Evolutionary conservation across 805 yeast genomes (phyloP), one percentile per base, ranked within the genome.

Genomic region (Zygoascus bituminiphila): DNA sequence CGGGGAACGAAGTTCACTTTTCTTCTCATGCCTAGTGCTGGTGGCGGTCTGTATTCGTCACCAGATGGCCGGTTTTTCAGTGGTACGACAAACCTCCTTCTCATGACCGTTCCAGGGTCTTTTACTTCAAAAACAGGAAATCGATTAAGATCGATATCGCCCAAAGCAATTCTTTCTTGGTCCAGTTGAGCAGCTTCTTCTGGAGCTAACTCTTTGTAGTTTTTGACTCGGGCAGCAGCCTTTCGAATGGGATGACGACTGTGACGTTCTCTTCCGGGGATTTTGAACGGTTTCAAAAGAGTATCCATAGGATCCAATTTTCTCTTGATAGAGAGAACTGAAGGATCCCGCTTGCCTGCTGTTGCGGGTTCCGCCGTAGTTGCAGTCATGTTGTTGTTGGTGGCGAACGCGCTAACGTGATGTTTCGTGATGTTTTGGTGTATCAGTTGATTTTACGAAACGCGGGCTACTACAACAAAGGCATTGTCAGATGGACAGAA

Each of bases 1-100:
- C 88, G 70, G 3, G 98, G 95, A n/a, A 86, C 84, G 46, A 86
- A 66, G 23, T 65, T 71, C 1, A 79, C 75, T 53, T 79, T 77
- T 35, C 83, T 76, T 53, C 83, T 77, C 50, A 88, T 88, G 0
- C 98, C 98, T 51, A 91, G 70, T 0, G 95, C 85, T 0, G 94
- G 86, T 0, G 95, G 89, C 1, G 88, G 59, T 4, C 35, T 14
- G 29, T 23, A 21, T 5, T 44, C 45, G 29, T 7, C 40, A 23
- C 51, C 57, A 10, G 49, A 48, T 10, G 52, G 57, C 25, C 39
- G 42, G n/a, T 47, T 45, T 22, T 42, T 49, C 26, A 55, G 24
- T 8, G 60, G 58, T 25, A 53, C 49, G 4, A 47, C 20, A 40
- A 56, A 56, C 47, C 33, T 51, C 31, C 47, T 41, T 15, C 26